Conservation (phyloP, 2,329 filamentous ascomycete genomes). For the Pseudogymnoascus sp. region DNA sequence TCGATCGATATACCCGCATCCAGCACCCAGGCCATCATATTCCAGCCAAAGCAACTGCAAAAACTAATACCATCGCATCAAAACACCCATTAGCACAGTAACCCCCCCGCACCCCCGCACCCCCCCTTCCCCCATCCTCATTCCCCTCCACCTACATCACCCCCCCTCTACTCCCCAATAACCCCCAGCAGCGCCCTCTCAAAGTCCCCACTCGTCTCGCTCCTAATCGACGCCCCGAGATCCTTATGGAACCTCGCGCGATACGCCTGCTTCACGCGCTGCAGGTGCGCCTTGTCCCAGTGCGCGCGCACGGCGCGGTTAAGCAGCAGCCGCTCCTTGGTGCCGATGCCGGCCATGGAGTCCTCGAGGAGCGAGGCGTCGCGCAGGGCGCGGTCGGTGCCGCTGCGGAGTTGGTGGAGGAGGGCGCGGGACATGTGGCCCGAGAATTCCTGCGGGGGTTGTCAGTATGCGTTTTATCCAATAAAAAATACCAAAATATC, state of each 20-base stretch:
- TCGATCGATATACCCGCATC: background rate
- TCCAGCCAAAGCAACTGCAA: background rate
- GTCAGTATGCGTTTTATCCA: conserved; percentile 12
- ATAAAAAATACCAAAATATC: conserved; percentile 9
- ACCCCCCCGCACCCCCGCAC: background rate
- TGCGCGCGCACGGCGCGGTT: conserved; percentile 71
- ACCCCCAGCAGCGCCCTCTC: conserved; percentile 64
- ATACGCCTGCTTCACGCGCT: conserved; percentile 72
- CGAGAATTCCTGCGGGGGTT: conserved; percentile 56
- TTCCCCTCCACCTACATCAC: no score
- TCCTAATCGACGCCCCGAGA: conserved; percentile 60
- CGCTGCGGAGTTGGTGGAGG: conserved; percentile 67
- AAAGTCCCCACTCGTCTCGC: conserved; percentile 83
- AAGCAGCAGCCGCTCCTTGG: conserved; percentile 74
- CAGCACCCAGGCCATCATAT: background rate
- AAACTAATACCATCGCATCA: background rate
- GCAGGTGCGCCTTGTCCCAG: conserved; percentile 70
- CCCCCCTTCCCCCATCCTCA: background rate
- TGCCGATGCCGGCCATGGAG: conserved; percentile 78
- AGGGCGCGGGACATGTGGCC: conserved; percentile 89
- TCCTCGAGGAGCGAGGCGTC: conserved; percentile 79
- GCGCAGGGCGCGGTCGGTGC: conserved; percentile 71
- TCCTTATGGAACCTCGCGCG: conserved; percentile 59
- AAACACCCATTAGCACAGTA: background rate
- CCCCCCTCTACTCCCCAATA: conserved; percentile 28